Evolutionary conservation across 345 rosid genomes (phyloP).

Genomic region (Clausena lansium): DNA sequence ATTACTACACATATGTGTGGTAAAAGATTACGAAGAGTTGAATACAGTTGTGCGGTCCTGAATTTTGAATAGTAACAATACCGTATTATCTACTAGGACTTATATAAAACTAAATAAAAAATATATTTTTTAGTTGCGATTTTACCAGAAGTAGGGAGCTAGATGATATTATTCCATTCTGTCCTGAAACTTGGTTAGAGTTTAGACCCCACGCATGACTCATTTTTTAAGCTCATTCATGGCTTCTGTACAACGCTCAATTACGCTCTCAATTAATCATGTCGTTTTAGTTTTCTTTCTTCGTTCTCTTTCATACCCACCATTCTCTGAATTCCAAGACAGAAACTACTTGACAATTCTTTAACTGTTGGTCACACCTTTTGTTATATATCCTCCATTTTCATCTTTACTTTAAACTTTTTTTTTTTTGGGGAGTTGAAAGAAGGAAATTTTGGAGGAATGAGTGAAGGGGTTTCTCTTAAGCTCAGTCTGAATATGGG

Average conservation of each 20-base stretch:
- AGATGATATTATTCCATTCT: neutral
- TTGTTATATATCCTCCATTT: neutral
- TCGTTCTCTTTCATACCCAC: neutral
- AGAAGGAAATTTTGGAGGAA: conserved; percentile 7
- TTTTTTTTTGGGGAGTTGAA: neutral
- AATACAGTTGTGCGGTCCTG: too few species aligned
- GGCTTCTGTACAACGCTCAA: conserved; percentile 17
- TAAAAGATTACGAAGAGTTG: too few species aligned
- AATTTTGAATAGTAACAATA: too few species aligned
- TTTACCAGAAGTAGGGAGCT: neutral
- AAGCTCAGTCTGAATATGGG: conserved; percentile 23
- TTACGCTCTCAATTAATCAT: conserved; percentile 14
- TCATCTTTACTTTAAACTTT: neutral
- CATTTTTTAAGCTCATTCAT: conserved; percentile 26
- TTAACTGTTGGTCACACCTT: neutral
- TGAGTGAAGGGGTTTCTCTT: conserved; percentile 40
- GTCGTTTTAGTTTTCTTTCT: neutral
- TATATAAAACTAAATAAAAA: too few species aligned
- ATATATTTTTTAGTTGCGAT: too few species aligned
- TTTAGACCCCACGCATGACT: conserved; percentile 38
- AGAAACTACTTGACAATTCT: neutral
- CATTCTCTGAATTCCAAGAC: conserved; percentile 20
- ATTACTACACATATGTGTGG: too few species aligned
- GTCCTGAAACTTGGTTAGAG: conserved; percentile 10
- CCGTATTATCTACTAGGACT: too few species aligned